Base-by-base conservation (phyloP, 352 stramenopile genomes). In the Phytopythium ostracodes region DNA sequence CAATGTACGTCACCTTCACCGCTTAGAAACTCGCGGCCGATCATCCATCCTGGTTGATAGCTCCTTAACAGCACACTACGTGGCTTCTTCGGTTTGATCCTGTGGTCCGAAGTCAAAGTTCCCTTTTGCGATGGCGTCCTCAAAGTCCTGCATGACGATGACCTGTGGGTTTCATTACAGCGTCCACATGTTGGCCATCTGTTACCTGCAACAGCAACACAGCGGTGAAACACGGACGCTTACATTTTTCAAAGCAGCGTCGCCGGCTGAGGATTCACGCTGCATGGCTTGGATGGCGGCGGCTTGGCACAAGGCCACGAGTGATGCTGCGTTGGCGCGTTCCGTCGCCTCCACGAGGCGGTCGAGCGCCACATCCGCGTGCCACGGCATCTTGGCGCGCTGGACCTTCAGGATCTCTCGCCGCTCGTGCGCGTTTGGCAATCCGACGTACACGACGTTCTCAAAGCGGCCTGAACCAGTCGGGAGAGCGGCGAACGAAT, bases 211-310 rank as follows among this genome's bases (percentile, higher is more conserved):
- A 22, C 22, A 12, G 9, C 0, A 20, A 11, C 20, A 7, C 20
- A 20, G 14, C 43, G 29, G 2, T n/a, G 9, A 44, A 11, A 17
- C 40, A 43, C n/a, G 8, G 31, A 14, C 18, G 55, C 52, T 36
- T 59, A 83, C 71, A 72, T 81, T 71, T 42, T 71, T 64, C 4
- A 35, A 8, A 43, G 53, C n/a, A 17, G 7, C 53, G 24, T 59
- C 20, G 9, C 5, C 24, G 11, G 31, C 14, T 1, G 12, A n/a
- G 7, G 53, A 31, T 10, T 47, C 36, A 17, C 79, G 77, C 50
- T 91, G 81, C 83, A 94, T 92, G 4, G 83, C 74, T 49, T 84
- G 64, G 44, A 92, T 91, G 14, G 85, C 81, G 59, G 83, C 85
- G 46, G 75, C 59, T 57, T 91, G 83, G 50, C 83, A 92, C 12